These are phyloP conservation scores for Phytophthora agathidicida DNA, from an alignment of 352 stramenopile species.

Conservation along the genomic window DNA sequence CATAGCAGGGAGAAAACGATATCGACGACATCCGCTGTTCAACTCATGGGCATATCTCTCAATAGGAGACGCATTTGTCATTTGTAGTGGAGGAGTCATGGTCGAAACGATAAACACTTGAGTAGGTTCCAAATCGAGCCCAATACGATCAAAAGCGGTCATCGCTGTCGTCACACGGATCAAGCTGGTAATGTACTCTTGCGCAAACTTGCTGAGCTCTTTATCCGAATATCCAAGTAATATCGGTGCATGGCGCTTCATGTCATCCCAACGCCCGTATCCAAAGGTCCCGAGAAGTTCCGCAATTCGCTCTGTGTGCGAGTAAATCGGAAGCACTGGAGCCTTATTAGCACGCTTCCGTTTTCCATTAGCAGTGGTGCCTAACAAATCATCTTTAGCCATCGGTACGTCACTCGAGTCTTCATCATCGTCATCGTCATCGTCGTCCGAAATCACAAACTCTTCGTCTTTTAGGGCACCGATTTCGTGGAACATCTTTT, in stretches of 20 bases:
- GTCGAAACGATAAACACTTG: slow-evolving; percentile 39
- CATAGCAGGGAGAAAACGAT: slow-evolving; percentile 48
- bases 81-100: not conserved
- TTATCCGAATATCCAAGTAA: slow-evolving; percentile 51
- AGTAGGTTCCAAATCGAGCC: slow-evolving; percentile 32
- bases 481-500: slow-evolving; percentile 27
- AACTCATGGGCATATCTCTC: slow-evolving; percentile 43
- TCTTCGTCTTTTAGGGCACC: slow-evolving; percentile 60
- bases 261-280: slow-evolving; percentile 87
- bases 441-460: slow-evolving; percentile 76
- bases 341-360: slow-evolving; percentile 35
- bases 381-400: slow-evolving; percentile 50
- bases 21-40: slow-evolving; percentile 44
- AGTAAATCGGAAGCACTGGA: slow-evolving; percentile 37
- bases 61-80: slow-evolving; percentile 39
- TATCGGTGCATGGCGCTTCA: slow-evolving; percentile 34
- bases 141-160: slow-evolving; percentile 32
- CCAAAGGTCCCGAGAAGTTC: slow-evolving; percentile 70
- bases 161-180: slow-evolving; percentile 51
- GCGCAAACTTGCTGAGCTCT: slow-evolving; percentile 53
- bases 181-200: slow-evolving; percentile 55
- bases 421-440: slow-evolving; percentile 55
- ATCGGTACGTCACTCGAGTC: slow-evolving; percentile 59
- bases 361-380: slow-evolving; percentile 25
- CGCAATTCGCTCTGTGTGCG: slow-evolving; percentile 46